These are phyloP conservation scores for Capsicum baccatum DNA, from an alignment of 257 asterid genomes.

Conservation along the genomic window DNA sequence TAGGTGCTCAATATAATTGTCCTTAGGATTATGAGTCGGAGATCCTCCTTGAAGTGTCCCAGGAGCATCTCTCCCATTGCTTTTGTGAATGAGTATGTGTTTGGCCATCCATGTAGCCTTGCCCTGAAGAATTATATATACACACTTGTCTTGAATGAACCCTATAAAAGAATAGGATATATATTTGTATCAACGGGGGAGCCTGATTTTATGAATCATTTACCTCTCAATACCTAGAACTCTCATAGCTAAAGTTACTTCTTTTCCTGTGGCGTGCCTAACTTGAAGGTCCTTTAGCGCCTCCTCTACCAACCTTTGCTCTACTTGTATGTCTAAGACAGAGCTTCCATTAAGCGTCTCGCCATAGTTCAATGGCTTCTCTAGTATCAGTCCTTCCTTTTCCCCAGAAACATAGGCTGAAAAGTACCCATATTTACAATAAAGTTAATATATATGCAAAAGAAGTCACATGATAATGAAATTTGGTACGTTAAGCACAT, in stretches of 20 bases:
- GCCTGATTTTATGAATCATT: background rate
- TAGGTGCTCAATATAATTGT: slow-evolving; percentile 10
- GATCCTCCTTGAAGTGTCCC: slow-evolving; percentile 8
- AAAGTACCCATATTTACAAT: background rate
- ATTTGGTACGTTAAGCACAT: too few species aligned
- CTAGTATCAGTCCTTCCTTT: slow-evolving; percentile 46
- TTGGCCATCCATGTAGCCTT: slow-evolving; percentile 21
- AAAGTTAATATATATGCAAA: too few species aligned
- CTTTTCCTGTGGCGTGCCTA: background rate
- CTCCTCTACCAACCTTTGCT: slow-evolving; percentile 47
- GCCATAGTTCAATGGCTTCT: slow-evolving; percentile 45
- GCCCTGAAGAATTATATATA: background rate
- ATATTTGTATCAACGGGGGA: background rate
- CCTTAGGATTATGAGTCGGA: background rate
- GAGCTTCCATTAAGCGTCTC: slow-evolving; percentile 50
- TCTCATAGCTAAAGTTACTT: background rate
- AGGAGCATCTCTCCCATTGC: slow-evolving; percentile 16
- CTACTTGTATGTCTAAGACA: slow-evolving; percentile 46
- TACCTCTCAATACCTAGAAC: background rate
- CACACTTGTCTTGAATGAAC: too few species aligned
- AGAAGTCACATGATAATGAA: too few species aligned
- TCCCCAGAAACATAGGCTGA: slow-evolving; percentile 40
- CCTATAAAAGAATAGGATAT: background rate
- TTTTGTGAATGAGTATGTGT: slow-evolving; percentile 15
- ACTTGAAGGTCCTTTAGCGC: slow-evolving; percentile 25